phyloP scores from a whole-genome alignment of 1,284 basidiomycete species.

The Melampsora abietis-canadensis region DNA sequence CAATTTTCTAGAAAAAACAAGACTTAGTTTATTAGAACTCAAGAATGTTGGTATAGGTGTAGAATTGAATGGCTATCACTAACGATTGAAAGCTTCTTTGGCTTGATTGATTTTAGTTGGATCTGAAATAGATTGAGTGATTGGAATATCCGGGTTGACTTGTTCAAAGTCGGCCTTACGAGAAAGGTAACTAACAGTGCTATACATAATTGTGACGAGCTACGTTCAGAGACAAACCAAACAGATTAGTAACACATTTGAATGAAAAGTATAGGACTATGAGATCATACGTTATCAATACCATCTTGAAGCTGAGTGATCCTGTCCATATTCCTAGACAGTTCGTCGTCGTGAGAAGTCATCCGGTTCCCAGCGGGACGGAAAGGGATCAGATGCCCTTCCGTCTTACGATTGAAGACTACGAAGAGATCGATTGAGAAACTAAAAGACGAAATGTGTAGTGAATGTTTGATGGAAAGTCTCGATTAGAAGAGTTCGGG shows the following conservation, averaged over 20 bases:
- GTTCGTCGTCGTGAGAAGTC: conserved; percentile 44
- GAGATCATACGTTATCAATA: conserved; percentile 27
- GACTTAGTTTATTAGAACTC: neutral
- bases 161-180: conserved; percentile 35
- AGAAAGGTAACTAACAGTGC: conserved; percentile 38
- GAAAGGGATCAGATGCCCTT: conserved; percentile 35
- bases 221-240: neutral
- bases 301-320: conserved; percentile 43
- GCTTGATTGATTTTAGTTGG: conserved; percentile 6
- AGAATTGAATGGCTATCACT: neutral
- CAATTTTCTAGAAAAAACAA: conserved; percentile 19
- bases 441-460: neutral
- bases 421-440: conserved; percentile 1
- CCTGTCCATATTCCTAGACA: conserved; percentile 44
- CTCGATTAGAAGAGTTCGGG: too few relatives aligned
- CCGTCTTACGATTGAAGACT: conserved; percentile 11
- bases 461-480: neutral
- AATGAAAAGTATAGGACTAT: neutral
- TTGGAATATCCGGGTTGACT: conserved; percentile 34
- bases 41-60: neutral
- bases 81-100: conserved; percentile 16
- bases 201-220: conserved; percentile 43
- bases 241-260: neutral
- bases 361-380: conserved; percentile 36
- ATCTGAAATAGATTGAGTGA: conserved; percentile 37